phyloP scores from a whole-genome alignment of 768 basidiomycete species.

The Lyophyllum semitale region DNA sequence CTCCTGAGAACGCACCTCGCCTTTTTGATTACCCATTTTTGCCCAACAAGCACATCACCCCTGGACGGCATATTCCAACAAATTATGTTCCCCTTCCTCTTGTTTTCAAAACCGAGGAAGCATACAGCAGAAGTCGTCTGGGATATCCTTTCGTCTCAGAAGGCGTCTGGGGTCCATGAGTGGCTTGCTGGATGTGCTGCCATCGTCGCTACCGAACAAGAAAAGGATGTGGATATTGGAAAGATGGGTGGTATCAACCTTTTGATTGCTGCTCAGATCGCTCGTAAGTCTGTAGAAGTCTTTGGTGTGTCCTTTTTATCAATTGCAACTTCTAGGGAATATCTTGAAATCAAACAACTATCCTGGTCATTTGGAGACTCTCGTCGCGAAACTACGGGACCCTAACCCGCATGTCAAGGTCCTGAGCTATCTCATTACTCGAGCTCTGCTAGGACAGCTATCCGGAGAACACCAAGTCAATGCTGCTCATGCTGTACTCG shows the following conservation, averaged over 20 bases:
- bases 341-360: constrained; percentile 54
- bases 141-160: constrained; percentile 50
- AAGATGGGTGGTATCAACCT: constrained; percentile 56
- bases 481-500: constrained; percentile 49
- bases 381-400: constrained; percentile 56
- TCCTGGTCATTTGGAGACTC: constrained; percentile 40
- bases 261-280: constrained; percentile 59
- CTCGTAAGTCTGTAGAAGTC: constrained; percentile 45
- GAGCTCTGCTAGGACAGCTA: constrained; percentile 56
- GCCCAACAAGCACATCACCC: constrained; percentile 21
- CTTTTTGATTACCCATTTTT: constrained; percentile 57
- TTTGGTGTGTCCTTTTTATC: background rate
- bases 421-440: constrained; percentile 63
- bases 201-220: constrained; percentile 37
- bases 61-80: constrained; percentile 44
- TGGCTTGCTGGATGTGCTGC: constrained; percentile 60
- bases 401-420: constrained; percentile 52
- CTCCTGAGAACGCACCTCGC: constrained; percentile 55
- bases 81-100: constrained; percentile 70
- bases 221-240: constrained; percentile 33
- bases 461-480: constrained; percentile 62
- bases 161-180: constrained; percentile 31
- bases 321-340: constrained; percentile 49
- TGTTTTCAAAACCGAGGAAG: constrained; percentile 73
- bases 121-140: constrained; percentile 70